A percentile compares a stretch with the other conserved stretches of the same genome.
Conservation (phyloP, 78 protist genomes). For the Isochrysis galbana region DNA sequence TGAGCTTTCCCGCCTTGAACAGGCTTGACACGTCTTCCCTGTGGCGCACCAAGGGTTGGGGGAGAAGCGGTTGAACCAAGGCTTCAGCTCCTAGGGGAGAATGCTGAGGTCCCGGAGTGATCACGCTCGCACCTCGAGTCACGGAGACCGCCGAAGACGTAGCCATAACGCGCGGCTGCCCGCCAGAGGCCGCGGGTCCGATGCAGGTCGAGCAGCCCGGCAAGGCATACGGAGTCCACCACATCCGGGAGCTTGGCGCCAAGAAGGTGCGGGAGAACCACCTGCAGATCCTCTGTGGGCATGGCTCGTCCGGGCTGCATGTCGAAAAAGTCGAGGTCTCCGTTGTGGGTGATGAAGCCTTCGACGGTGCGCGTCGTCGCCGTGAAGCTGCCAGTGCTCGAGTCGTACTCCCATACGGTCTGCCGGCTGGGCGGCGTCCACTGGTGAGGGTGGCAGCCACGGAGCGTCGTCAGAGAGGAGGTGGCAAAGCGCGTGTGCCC, state of each 20-base stretch:
- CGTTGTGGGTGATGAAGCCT: slow-evolving; percentile 50
- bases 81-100: too few relatives aligned
- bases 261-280: not conserved
- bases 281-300: not conserved
- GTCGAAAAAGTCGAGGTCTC: slow-evolving; percentile 30
- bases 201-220: slow-evolving; percentile 32
- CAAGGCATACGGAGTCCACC: slow-evolving; percentile 19
- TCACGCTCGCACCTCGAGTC: too few relatives aligned
- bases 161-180: slow-evolving; percentile 22
- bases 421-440: not conserved
- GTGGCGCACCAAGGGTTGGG: too few relatives aligned
- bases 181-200: slow-evolving; percentile 40
- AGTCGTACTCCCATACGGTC: not conserved
- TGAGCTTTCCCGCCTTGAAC: too few relatives aligned
- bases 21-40: too few relatives aligned
- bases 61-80: too few relatives aligned
- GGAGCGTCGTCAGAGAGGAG: not conserved
- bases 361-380: too few relatives aligned
- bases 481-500: slow-evolving; percentile 55
- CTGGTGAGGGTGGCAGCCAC: slow-evolving; percentile 43
- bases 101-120: too few relatives aligned
- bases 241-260: not conserved
- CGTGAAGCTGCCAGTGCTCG: too few relatives aligned
- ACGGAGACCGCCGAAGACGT: not conserved
- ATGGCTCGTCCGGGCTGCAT: not conserved